phyloP scores from a whole-genome alignment of 2,329 filamentous ascomycete species.

The Colletotrichum ledebouriae region DNA sequence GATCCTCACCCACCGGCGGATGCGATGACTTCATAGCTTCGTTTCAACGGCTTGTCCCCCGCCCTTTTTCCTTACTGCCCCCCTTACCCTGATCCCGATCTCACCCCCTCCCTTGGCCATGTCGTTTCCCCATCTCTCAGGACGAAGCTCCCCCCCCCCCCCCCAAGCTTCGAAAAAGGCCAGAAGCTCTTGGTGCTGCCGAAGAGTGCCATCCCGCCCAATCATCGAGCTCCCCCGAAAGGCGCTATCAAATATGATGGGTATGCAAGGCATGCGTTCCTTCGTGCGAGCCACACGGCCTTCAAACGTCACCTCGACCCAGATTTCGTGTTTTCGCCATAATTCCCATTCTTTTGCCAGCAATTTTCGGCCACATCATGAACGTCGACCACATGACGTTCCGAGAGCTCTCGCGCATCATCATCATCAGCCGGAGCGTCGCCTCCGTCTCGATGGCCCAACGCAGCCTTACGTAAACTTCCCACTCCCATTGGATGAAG shows the following conservation, averaged over 20 bases:
- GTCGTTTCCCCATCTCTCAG: not conserved
- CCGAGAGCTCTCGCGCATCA: not conserved
- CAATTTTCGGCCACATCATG: slow-evolving; percentile 30
- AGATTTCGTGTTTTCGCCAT: slow-evolving; percentile 14
- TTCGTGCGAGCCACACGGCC: slow-evolving; percentile 38
- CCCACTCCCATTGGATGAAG: not conserved
- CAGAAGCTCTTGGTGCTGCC: slow-evolving; percentile 14
- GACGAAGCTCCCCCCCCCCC: slow-evolving; percentile 3
- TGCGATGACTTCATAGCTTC: slow-evolving; percentile 40
- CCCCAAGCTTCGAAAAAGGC: slow-evolving; percentile 4
- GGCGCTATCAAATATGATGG: not conserved
- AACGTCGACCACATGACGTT: slow-evolving; percentile 29
- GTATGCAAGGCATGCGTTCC: slow-evolving; percentile 13
- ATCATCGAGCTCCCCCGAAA: slow-evolving; percentile 25
- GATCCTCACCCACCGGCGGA: slow-evolving; percentile 23
- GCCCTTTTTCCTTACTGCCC: not conserved
- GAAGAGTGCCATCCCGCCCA: slow-evolving; percentile 4
- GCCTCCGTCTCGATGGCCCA: slow-evolving; percentile 20
- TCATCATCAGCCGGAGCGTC: slow-evolving; percentile 25
- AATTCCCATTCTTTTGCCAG: slow-evolving; percentile 7
- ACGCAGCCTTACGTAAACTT: slow-evolving; percentile 21
- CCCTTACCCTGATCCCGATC: slow-evolving; percentile 21
- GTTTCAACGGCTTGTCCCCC: slow-evolving; percentile 34
- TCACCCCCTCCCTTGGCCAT: not conserved
- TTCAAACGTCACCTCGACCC: slow-evolving; percentile 33